Evolutionary conservation across 257 asterid genomes (phyloP).

Genomic region (Penstemon barbatus): DNA sequence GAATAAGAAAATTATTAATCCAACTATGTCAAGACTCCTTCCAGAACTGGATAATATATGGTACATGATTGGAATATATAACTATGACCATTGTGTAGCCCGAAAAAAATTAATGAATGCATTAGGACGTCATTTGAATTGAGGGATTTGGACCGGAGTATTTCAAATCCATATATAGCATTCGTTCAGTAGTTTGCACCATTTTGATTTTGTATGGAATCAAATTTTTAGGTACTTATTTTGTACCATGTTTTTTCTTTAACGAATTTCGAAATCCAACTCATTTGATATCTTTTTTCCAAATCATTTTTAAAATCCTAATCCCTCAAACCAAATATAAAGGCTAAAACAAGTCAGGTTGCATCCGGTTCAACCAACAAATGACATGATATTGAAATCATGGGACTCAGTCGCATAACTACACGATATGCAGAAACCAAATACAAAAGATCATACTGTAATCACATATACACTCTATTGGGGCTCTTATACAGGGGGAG

Average conservation of each 20-base stretch:
- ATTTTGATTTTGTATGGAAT: too few species aligned
- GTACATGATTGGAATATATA: background rate
- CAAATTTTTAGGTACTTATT: too few species aligned
- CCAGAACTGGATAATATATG: background rate
- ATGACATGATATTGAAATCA: background rate
- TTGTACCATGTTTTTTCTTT: too few species aligned
- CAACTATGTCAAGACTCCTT: background rate
- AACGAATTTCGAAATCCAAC: too few species aligned
- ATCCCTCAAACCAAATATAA: too few species aligned
- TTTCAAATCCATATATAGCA: too few species aligned
- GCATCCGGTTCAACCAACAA: background rate
- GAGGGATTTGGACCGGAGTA: too few species aligned
- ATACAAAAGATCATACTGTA: background rate
- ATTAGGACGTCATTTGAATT: background rate
- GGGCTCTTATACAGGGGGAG: constrained; percentile 9
- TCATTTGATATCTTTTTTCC: too few species aligned
- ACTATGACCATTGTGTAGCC: background rate
- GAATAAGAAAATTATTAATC: constrained; percentile 1
- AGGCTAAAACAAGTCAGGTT: background rate
- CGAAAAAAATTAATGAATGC: background rate
- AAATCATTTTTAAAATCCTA: too few species aligned
- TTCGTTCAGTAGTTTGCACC: too few species aligned
- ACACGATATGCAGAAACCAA: background rate
- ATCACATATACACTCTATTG: background rate
- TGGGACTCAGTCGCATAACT: background rate